phyloP scores from a whole-genome alignment of 2,329 filamentous ascomycete species.

The Aureobasidium sp. region DNA sequence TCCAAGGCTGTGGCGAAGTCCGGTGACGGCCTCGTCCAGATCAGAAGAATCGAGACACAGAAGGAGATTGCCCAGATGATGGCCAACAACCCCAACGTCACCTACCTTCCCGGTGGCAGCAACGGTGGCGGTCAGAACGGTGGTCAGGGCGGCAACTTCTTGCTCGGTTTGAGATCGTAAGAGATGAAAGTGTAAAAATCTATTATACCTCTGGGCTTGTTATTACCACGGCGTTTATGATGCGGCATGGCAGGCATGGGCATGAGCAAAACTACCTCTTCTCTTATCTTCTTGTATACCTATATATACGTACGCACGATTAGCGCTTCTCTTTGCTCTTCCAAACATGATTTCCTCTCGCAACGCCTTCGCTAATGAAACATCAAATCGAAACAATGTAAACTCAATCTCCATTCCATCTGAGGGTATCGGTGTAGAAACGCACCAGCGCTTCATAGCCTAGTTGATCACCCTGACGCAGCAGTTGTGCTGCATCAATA shows the following conservation, averaged over 20 bases:
- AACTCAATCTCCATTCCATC: constrained; percentile 22
- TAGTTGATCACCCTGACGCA: constrained; percentile 58
- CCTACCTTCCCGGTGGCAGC: constrained; percentile 74
- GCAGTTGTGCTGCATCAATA: constrained; percentile 65
- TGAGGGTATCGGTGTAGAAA: constrained; percentile 55
- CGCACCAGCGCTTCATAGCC: constrained; percentile 63
- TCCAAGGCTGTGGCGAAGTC: constrained; percentile 86
- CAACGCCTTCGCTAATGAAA: constrained; percentile 5
- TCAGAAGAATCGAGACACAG: constrained; percentile 93
- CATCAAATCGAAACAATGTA: background rate
- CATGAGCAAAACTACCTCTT: constrained; percentile 10
- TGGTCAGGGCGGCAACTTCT: constrained; percentile 46
- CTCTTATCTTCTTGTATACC: constrained; percentile 10
- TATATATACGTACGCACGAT: constrained; percentile 3
- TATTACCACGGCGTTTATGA: constrained; percentile 3
- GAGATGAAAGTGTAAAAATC: background rate
- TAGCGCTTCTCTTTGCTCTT: constrained; percentile 3
- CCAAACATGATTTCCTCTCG: background rate
- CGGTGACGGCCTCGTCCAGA: constrained; percentile 89
- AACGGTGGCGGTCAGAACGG: constrained; percentile 45
- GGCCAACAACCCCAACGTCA: constrained; percentile 86
- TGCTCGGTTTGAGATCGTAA: constrained; percentile 56
- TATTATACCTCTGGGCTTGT: background rate
- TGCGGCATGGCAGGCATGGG: constrained; percentile 11
- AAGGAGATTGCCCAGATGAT: constrained; percentile 91